Percentiles rank a stretch among this genome's conserved stretches.
Conservation (phyloP, 2,329 filamentous ascomycete species). For the Trichoderma oligosporum region DNA sequence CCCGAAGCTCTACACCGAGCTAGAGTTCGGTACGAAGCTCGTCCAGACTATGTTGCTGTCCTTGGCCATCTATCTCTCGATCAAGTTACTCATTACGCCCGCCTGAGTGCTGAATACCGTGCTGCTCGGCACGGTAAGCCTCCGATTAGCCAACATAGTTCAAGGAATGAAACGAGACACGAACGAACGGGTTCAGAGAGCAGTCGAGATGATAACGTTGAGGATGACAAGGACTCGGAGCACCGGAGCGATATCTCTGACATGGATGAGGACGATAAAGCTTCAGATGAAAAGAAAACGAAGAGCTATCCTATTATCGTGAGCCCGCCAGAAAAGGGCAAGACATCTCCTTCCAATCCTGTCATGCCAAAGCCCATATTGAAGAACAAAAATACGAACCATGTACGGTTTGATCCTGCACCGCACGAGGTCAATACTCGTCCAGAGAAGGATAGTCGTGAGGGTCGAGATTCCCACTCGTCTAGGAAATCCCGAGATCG, state of each 20-base stretch:
- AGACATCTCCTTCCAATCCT: conserved; percentile 35
- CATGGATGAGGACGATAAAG: conserved; percentile 34
- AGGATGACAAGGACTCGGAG: conserved; percentile 30
- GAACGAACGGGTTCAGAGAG: conserved; percentile 34
- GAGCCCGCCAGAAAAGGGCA: conserved; percentile 33
- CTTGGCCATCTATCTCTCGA: conserved; percentile 52
- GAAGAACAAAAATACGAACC: conserved; percentile 57
- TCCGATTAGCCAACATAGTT: conserved; percentile 19
- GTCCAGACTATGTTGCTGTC: conserved; percentile 56
- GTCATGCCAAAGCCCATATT: conserved; percentile 55
- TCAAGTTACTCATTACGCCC: conserved; percentile 51
- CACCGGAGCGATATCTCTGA: conserved; percentile 34
- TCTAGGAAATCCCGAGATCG: conserved; percentile 28
- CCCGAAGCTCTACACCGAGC: conserved; percentile 52
- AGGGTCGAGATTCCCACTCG: conserved; percentile 25
- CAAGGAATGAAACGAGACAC: conserved; percentile 4
- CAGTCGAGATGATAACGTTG: conserved; percentile 33
- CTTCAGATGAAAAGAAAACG: conserved; percentile 28
- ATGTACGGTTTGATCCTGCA: conserved; percentile 51
- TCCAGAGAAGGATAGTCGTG: conserved; percentile 33
- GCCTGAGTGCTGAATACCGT: conserved; percentile 46
- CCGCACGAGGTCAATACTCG: conserved; percentile 41
- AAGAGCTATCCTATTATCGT: conserved; percentile 39
- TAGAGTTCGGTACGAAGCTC: conserved; percentile 55
- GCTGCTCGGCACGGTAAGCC: conserved; percentile 33